These are phyloP conservation scores for Pichia rugopelliculosa DNA, from an alignment of 805 yeast species.

Conservation along the genomic window DNA sequence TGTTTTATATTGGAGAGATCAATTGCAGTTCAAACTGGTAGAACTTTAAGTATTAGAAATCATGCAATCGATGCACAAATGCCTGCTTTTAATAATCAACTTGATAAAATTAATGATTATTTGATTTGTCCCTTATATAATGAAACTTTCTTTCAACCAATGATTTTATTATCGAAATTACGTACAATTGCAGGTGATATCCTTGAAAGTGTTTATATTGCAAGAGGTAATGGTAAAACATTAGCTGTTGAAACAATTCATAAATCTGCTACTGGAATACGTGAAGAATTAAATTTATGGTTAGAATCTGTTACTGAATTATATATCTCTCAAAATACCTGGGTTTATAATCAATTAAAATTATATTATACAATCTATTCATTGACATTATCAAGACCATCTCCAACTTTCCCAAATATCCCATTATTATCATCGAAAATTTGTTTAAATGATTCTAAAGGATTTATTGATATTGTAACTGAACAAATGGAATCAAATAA, in stretches of 20 bases:
- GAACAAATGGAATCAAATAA: background rate
- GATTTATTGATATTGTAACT: slow-evolving; percentile 31
- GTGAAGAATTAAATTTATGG: slow-evolving; percentile 3
- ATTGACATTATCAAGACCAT: background rate
- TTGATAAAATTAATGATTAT: background rate
- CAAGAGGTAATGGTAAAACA: background rate
- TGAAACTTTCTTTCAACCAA: background rate
- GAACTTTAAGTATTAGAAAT: slow-evolving; percentile 1
- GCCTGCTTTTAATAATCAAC: background rate
- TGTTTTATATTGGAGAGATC: background rate
- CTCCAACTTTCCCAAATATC: background rate
- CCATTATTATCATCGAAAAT: background rate
- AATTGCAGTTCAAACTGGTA: slow-evolving; percentile 1
- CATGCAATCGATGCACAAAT: slow-evolving; percentile 2
- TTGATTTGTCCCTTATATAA: background rate
- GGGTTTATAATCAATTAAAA: background rate
- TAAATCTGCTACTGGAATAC: background rate
- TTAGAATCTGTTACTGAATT: background rate
- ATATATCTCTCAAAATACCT: background rate
- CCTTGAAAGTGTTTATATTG: slow-evolving; percentile 3
- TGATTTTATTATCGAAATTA: background rate
- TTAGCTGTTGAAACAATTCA: background rate
- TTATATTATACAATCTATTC: background rate
- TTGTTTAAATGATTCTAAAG: background rate
- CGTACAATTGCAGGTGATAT: slow-evolving; percentile 1